phyloP scores from a whole-genome alignment of 2,329 filamentous ascomycete species.

The Fonsecaea nubica region DNA sequence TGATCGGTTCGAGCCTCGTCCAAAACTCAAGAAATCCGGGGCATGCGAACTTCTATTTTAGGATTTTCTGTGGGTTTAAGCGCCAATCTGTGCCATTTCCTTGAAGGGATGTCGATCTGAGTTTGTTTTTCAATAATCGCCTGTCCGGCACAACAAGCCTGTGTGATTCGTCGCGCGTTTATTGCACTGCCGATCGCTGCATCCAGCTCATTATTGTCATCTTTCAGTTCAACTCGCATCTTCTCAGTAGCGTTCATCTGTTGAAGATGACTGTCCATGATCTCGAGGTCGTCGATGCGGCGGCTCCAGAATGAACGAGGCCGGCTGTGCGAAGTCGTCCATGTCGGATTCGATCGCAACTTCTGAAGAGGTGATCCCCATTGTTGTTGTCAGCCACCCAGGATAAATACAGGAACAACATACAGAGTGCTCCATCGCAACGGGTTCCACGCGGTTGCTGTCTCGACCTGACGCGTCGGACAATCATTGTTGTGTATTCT shows the following conservation, averaged over 20 bases:
- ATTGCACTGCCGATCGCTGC: background rate
- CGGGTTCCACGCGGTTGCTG: slow-evolving; percentile 12
- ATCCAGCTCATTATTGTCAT: background rate
- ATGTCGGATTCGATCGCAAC: background rate
- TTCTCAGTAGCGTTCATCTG: background rate
- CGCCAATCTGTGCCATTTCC: background rate
- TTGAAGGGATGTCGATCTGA: background rate
- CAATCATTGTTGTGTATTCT: background rate
- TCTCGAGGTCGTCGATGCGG: background rate
- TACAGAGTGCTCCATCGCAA: slow-evolving; percentile 2
- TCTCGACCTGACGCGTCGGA: slow-evolving; percentile 9
- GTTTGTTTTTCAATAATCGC: background rate
- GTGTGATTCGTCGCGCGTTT: background rate
- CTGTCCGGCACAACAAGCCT: background rate
- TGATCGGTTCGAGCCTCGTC: background rate
- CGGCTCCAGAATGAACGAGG: background rate
- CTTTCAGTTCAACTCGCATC: background rate
- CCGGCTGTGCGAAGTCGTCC: background rate
- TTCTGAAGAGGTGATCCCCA: background rate
- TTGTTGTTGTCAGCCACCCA: slow-evolving; percentile 2
- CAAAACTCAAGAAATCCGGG: background rate
- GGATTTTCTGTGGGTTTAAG: background rate
- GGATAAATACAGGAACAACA: background rate
- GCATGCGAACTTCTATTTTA: background rate
- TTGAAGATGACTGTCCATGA: background rate